Evolutionary conservation across 164 flowering plant genomes (phyloP), one percentile per base, ranked within the genome.

Genomic region (Paratinospora sagittata): DNA sequence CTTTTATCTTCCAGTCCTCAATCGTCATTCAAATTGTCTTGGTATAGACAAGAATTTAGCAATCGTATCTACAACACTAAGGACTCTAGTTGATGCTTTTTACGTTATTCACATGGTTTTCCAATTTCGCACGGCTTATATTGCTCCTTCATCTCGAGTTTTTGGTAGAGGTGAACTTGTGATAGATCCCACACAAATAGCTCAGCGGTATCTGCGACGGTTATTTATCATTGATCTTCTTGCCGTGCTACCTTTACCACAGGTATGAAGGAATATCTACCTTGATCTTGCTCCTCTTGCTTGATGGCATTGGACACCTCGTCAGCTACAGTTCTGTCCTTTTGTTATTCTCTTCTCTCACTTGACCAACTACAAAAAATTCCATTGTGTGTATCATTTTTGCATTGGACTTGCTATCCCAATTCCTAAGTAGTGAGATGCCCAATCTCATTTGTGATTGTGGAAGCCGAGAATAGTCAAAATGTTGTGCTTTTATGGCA

Each of bases 121-220:
- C 49, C 97, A 91, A 71, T 96, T 93, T 71, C 90, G 96, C 24
- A 96, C 98, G 27, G 99, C 97, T 68, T 96, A 84, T 74, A 91
- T 96, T 82, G 99, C 99, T 36, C 99, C 98, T 60, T 89, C 97
- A 62, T 96, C 99, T 76, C 88, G 98, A 71, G 99, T 93, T 52
- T 96, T 96, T 82, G 99, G 99, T 60, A 85, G 98, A 62, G 99
- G 99, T 74, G 99, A 90, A 84, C 99, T 96, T 77, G 98, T 93
- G 52, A 88, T 91, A 69, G 93, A 93, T 81, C 86, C 95, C 76
- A 85, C 84, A 77, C 81, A 88, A 75, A 96, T 96, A 71, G 99
- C 99, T 11, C 89, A 84, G 77, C 81, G 92, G 43, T 96, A 96
- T 78, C 71, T 96, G 84, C 84, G 78, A 66, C 73, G 82, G 69